Conservation (phyloP, 768 basidiomycete species). For the Auriscalpium orientale region DNA sequence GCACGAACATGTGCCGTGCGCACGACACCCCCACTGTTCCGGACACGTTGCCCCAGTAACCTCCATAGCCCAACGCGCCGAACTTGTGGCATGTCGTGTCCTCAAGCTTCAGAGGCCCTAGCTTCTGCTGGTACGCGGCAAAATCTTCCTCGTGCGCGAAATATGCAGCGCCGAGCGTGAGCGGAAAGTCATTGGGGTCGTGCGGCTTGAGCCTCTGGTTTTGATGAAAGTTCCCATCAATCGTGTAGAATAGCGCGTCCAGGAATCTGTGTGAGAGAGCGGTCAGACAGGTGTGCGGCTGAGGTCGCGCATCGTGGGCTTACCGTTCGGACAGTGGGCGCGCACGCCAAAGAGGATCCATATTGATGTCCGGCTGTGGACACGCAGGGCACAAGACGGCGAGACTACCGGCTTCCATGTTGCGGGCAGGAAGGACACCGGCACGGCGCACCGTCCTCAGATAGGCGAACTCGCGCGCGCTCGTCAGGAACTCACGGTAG, state of each 20-base stretch:
- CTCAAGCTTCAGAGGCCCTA: conserved; percentile 3
- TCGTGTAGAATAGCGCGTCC: neutral
- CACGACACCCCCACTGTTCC: neutral
- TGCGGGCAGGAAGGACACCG: neutral
- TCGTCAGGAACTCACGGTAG: neutral
- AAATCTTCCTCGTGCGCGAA: neutral
- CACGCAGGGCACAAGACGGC: neutral
- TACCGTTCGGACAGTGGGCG: neutral
- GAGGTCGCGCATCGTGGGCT: neutral
- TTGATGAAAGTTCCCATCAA: neutral
- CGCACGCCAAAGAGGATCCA: neutral
- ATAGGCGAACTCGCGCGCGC: neutral
- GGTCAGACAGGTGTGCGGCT: neutral
- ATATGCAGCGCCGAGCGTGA: neutral
- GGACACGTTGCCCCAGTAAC: neutral
- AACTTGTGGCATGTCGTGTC: neutral
- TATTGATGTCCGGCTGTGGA: neutral
- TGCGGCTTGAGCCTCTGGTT: neutral
- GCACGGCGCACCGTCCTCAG: neutral
- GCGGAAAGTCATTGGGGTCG: neutral
- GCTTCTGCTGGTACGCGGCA: neutral
- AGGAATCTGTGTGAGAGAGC: neutral
- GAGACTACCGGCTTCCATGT: neutral
- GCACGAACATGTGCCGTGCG: neutral
- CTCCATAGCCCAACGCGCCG: neutral